phyloP scores from a whole-genome alignment of 176 grass and related monocot genomes.

The Juncus inflexus region DNA sequence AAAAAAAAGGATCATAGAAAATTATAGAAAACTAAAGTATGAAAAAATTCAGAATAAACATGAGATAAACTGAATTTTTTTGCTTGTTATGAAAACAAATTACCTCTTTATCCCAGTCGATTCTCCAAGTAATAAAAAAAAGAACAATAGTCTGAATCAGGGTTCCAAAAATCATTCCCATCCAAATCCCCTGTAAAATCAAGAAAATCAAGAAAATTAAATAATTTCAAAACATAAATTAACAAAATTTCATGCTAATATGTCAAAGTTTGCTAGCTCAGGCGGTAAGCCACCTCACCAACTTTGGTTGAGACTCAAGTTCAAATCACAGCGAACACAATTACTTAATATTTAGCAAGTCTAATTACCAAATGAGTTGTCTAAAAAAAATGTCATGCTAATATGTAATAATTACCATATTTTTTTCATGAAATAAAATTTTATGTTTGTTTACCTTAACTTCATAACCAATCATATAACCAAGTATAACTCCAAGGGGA shows the following conservation, averaged over 20 bases:
- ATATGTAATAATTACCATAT: too few species aligned
- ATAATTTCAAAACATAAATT: neutral
- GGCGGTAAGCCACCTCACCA: too few species aligned
- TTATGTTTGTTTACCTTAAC: conserved; percentile 24
- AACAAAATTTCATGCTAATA: too few species aligned
- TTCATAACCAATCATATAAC: conserved; percentile 17
- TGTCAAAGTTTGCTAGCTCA: too few species aligned
- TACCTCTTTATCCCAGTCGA: conserved; percentile 23
- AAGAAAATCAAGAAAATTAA: neutral
- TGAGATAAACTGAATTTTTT: too few species aligned
- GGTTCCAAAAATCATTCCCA: conserved; percentile 20
- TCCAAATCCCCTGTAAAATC: conserved; percentile 19
- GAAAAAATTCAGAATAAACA: neutral
- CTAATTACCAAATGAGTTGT: too few species aligned
- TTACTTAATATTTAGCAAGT: too few species aligned
- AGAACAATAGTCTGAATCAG: conserved; percentile 17
- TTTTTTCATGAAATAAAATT: neutral
- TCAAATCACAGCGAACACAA: too few species aligned
- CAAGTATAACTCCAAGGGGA: conserved; percentile 21
- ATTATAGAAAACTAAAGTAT: neutral
- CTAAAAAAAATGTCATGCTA: too few species aligned
- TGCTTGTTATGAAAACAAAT: neutral
- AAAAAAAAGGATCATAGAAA: neutral
- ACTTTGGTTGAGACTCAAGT: too few species aligned
- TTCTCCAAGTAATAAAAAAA: conserved; percentile 6